These are phyloP conservation scores for Hanseniaspora meyeri DNA, from an alignment of 805 yeast genomes.

Conservation along the genomic window DNA sequence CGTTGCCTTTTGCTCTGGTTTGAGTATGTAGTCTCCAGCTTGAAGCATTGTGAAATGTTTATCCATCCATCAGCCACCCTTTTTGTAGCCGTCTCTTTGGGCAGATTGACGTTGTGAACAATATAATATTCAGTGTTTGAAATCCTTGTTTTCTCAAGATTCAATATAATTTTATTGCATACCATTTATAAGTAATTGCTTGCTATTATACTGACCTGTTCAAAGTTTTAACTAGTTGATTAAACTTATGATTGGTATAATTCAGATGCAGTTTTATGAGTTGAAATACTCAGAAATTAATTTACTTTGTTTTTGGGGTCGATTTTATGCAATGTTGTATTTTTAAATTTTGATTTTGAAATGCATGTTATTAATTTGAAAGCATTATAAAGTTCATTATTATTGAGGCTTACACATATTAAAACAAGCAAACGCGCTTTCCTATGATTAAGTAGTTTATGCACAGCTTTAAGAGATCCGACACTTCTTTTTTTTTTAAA, in stretches of 20 bases:
- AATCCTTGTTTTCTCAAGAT: constrained; percentile 8
- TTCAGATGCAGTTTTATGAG: background rate
- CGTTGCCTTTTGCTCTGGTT: constrained; percentile 71
- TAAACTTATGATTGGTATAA: background rate
- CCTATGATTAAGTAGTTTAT: background rate
- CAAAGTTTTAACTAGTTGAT: background rate
- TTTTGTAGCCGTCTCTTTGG: constrained; percentile 46
- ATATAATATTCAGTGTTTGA: constrained; percentile 8
- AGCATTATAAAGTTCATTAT: too few species aligned
- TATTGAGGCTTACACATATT: too few species aligned
- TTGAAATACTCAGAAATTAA: background rate
- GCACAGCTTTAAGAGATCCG: background rate
- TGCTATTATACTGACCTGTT: background rate
- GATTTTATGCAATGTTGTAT: background rate
- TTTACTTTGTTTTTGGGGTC: too few species aligned
- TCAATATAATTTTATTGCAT: background rate
- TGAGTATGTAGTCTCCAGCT: constrained; percentile 48
- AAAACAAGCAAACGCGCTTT: background rate
- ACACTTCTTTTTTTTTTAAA: background rate
- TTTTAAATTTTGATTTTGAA: too few species aligned
- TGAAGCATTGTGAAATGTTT: constrained; percentile 70
- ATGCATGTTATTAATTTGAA: too few species aligned
- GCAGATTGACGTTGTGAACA: constrained; percentile 19
- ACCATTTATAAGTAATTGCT: background rate
- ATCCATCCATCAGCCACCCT: constrained; percentile 89